Evolutionary conservation across 805 yeast species (phyloP), one percentile per base, ranked within the genome.

Genomic region (Starmera caribaea): DNA sequence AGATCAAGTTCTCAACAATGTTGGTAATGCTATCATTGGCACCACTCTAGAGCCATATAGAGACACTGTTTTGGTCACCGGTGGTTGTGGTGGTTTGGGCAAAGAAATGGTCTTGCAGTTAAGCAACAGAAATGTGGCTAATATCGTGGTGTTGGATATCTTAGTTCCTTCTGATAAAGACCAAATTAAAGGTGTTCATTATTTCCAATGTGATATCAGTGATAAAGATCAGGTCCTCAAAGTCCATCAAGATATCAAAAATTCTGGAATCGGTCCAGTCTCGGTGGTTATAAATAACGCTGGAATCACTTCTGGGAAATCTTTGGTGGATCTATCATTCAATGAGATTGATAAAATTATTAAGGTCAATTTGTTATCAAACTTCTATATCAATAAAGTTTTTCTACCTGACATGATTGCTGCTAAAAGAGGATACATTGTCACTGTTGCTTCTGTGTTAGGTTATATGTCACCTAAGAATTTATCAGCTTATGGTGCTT

Each of bases 401-500:
- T 81, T 86, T 49, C 60, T 89, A 12, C 95, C 96, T 0, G 74
- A 62, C 32, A 85, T 90, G 90, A 45, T 84, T 3, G 55, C 47
- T 16, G 43, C 54, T 16, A 65, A 69, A 41, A 63, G 90, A 35
- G 96, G 97, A 0, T 83, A 78, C 54, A 69, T 90, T 16, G 77
- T 89, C 28, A 84, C 88, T 3, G 66, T 90, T 32, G 86, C 94
- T 0, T 86, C 96, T 0, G 88, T 85, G 0, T 64, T 90, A 40
- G 97, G 96, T 0, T 79, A 81, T 46, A 70, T 84, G 67, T 72
- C 92, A 0, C 97, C 97, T 0, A 89, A 95, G 9, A 67, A 81
- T 16, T 66, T 86, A 41, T 65, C 76, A 40, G 83, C 83, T 0
- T 90, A 90, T 54, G 96, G 96, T 0, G 96, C 97, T 0, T 74